A percentile compares a stretch with the other conserved stretches of the same genome.
Conservation (phyloP, 805 yeast genomes). For the Torulaspora delbrueckii region DNA sequence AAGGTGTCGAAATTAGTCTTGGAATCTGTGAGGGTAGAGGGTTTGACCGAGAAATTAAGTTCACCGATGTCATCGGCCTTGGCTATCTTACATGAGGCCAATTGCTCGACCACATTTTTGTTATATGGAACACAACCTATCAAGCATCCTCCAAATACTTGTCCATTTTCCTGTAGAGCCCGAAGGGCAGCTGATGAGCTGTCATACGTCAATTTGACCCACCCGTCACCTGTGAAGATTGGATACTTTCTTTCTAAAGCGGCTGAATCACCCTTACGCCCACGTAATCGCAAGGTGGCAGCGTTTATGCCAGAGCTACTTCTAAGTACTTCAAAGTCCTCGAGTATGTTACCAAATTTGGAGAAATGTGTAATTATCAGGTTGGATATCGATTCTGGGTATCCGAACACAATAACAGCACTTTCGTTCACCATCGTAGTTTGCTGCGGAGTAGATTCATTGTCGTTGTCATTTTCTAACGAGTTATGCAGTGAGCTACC, state of each 20-base stretch:
- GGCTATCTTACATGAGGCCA: slow-evolving; percentile 39
- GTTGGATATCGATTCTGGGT: slow-evolving; percentile 69
- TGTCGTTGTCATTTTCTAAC: background rate
- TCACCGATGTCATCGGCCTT: slow-evolving; percentile 31
- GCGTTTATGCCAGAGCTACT: slow-evolving; percentile 32
- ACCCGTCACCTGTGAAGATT: slow-evolving; percentile 76
- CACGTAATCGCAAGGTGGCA: slow-evolving; percentile 24
- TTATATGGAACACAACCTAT: slow-evolving; percentile 69
- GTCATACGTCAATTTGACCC: slow-evolving; percentile 88
- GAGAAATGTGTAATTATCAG: slow-evolving; percentile 66
- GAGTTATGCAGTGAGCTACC: slow-evolving; percentile 3
- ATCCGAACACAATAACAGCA: slow-evolving; percentile 83
- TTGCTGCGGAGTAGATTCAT: slow-evolving; percentile 1
- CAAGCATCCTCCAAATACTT: slow-evolving; percentile 57
- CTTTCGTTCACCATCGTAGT: slow-evolving; percentile 38
- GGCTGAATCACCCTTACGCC: slow-evolving; percentile 8
- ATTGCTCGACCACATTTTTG: slow-evolving; percentile 54
- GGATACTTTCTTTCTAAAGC: slow-evolving; percentile 43
- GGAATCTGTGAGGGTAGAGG: slow-evolving; percentile 4
- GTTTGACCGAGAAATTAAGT: slow-evolving; percentile 11
- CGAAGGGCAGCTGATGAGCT: slow-evolving; percentile 70
- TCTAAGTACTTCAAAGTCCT: slow-evolving; percentile 54
- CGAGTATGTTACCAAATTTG: slow-evolving; percentile 75
- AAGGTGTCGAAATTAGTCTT: background rate
- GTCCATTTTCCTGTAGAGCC: slow-evolving; percentile 81